These are phyloP conservation scores for Vaccinium darrowii DNA, from an alignment of 148 eudicot species.

Conservation along the genomic window DNA sequence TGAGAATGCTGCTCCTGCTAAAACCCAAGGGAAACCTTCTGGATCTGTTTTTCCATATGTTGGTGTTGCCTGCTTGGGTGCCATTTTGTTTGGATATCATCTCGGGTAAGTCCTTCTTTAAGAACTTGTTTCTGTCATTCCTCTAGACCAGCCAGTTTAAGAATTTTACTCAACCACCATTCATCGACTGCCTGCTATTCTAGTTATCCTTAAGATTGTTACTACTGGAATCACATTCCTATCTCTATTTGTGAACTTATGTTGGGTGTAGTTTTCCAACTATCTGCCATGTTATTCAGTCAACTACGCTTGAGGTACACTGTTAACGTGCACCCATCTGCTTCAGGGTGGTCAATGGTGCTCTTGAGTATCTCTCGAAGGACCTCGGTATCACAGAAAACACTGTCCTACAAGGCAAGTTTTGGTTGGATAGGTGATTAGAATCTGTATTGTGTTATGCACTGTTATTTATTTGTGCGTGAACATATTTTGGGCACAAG, in stretches of 20 bases:
- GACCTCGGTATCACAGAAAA: conserved; percentile 92
- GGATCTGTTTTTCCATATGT: conserved; percentile 86
- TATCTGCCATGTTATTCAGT: not conserved
- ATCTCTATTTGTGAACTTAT: not conserved
- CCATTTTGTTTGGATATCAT: conserved; percentile 97
- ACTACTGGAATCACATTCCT: conserved; percentile 4
- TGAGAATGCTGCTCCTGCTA: conserved; percentile 58
- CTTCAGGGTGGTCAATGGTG: conserved; percentile 95
- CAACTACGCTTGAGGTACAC: not conserved
- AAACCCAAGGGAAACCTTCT: conserved; percentile 67
- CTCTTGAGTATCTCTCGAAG: conserved; percentile 80
- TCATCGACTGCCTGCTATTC: not conserved
- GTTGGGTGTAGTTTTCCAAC: not conserved
- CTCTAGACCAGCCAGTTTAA: not conserved
- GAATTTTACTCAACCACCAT: conserved; percentile 2
- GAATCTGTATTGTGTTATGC: not conserved
- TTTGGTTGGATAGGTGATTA: conserved; percentile 14
- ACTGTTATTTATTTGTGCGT: not conserved
- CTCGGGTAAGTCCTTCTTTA: conserved; percentile 63
- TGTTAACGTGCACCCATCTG: conserved; percentile 11
- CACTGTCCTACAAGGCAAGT: conserved; percentile 86
- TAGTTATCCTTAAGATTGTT: not conserved
- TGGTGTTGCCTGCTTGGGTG: conserved; percentile 97
- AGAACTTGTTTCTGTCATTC: not conserved
- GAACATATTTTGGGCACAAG: not conserved